Evolutionary conservation across 352 stramenopile genomes (phyloP).

Genomic region (Pythium vanterpoolii): DNA sequence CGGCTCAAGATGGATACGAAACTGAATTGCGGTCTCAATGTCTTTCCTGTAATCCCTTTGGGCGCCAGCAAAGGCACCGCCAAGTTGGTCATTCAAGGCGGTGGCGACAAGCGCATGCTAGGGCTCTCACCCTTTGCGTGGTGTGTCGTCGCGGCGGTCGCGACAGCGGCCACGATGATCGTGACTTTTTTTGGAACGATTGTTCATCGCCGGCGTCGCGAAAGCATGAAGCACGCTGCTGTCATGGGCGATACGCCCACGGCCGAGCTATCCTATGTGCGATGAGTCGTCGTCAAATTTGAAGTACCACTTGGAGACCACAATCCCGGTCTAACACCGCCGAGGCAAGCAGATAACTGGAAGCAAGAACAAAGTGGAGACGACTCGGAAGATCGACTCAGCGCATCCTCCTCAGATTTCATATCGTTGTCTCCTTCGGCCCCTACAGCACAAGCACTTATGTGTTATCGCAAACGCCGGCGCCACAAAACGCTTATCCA

Average conservation of each 20-base stretch:
- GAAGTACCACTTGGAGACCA: neutral
- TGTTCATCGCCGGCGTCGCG: slow-evolving; percentile 20
- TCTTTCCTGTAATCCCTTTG: slow-evolving; percentile 66
- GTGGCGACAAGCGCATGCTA: slow-evolving; percentile 37
- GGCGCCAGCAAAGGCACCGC: slow-evolving; percentile 44
- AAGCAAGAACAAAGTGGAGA: too few relatives aligned
- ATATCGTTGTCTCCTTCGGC: too few relatives aligned
- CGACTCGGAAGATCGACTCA: too few relatives aligned
- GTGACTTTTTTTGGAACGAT: slow-evolving; percentile 32
- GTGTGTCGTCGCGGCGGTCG: slow-evolving; percentile 24
- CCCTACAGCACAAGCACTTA: too few relatives aligned
- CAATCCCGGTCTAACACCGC: too few relatives aligned
- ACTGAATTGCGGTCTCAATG: slow-evolving; percentile 74
- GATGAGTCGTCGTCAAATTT: neutral
- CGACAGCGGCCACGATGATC: slow-evolving; percentile 23
- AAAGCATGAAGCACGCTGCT: slow-evolving; percentile 12
- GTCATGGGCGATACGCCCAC: neutral
- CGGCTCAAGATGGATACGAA: slow-evolving; percentile 61
- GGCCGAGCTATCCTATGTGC: neutral
- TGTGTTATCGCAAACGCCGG: too few relatives aligned
- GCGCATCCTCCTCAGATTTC: too few relatives aligned
- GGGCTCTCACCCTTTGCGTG: slow-evolving; percentile 30
- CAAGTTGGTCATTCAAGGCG: slow-evolving; percentile 48
- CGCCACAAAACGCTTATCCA: too few relatives aligned
- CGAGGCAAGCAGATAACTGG: too few relatives aligned